A percentile compares a stretch with the other conserved stretches of the same genome.
Conservation (phyloP, 495 filamentous ascomycete species). For the Immersiella caudata region DNA sequence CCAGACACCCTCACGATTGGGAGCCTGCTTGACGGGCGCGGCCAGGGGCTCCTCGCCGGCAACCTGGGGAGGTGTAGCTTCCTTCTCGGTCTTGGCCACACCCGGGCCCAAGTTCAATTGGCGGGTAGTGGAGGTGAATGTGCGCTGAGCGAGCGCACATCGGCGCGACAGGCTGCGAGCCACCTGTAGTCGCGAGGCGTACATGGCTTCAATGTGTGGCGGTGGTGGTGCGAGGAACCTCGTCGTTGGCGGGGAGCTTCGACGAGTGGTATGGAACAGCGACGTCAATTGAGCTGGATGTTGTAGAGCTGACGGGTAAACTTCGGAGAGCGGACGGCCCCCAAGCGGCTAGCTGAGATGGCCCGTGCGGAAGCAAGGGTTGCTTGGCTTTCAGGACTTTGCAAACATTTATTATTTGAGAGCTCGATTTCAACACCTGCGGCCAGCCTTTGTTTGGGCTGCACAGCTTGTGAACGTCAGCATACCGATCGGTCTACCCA, state of each 20-base stretch:
- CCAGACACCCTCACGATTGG: conserved; percentile 82
- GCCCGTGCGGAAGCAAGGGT: conserved; percentile 16
- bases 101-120: conserved; percentile 37
- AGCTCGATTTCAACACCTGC: not conserved
- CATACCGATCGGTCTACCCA: not conserved
- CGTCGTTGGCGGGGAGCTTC: conserved; percentile 16
- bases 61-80: conserved; percentile 56
- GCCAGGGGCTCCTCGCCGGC: conserved; percentile 52
- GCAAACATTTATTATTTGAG: not conserved
- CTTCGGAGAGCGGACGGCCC: conserved; percentile 20
- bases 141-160: conserved; percentile 35
- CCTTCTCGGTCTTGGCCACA: conserved; percentile 58
- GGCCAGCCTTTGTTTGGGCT: not conserved
- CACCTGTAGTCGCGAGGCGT: conserved; percentile 56
- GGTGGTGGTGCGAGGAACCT: conserved; percentile 31
- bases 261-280: not conserved
- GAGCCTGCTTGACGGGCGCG: conserved; percentile 76
- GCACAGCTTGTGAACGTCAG: not conserved
- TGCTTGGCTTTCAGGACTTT: not conserved
- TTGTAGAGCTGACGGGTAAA: conserved; percentile 29
- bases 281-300: conserved; percentile 24
- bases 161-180: conserved; percentile 36
- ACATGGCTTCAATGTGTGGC: conserved; percentile 51
- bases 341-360: conserved; percentile 8
- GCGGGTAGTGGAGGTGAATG: conserved; percentile 43